Conservation (phyloP, 2,329 filamentous ascomycete species). For the Cordyceps fumosorosea region DNA sequence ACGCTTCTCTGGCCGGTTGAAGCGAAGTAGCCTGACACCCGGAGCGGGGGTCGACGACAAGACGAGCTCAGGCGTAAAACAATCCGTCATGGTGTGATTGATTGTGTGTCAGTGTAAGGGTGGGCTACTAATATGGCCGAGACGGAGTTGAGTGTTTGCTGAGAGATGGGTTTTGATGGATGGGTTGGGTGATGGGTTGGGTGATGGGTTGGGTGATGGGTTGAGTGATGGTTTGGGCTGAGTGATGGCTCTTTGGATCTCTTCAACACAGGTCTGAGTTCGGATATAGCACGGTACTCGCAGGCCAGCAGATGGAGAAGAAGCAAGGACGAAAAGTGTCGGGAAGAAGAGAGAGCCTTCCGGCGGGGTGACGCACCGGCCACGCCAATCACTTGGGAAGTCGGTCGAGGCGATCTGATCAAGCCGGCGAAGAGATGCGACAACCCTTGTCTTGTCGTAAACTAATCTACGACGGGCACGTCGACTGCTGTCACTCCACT, state of each 20-base stretch:
- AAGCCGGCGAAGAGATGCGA: neutral
- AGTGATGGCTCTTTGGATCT: too few species aligned
- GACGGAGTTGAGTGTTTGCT: neutral
- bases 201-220: too few species aligned
- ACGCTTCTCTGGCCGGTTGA: slow-evolving; percentile 47
- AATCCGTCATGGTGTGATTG: neutral
- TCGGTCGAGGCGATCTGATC: neutral
- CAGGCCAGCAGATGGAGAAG: neutral
- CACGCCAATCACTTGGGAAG: neutral
- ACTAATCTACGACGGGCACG: neutral
- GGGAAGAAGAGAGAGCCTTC: neutral
- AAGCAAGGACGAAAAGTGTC: neutral
- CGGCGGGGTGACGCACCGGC: neutral
- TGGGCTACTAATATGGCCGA: neutral
- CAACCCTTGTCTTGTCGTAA: neutral
- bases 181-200: too few species aligned
- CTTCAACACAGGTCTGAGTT: neutral
- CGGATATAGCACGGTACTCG: neutral
- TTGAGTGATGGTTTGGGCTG: too few species aligned
- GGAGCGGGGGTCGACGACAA: slow-evolving; percentile 20
- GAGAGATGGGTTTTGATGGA: neutral
- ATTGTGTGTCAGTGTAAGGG: too few species aligned
- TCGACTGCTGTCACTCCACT: neutral
- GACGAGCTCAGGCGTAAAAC: slow-evolving; percentile 7
- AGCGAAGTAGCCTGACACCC: slow-evolving; percentile 37